Evolutionary conservation across 2,329 filamentous ascomycete species (phyloP).

Genomic region (Penicillium sp.): DNA sequence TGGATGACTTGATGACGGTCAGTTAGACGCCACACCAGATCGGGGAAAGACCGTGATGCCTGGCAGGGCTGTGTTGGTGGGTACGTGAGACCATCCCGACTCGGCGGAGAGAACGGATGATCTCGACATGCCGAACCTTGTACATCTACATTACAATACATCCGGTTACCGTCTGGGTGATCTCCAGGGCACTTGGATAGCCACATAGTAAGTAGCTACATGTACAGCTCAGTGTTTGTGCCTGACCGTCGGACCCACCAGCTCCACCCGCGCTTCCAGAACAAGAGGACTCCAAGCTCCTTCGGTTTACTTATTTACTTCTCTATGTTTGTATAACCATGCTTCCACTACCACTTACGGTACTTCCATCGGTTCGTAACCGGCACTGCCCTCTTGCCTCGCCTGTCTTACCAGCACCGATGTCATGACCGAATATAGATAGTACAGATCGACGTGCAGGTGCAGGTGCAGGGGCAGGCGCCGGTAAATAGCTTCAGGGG

Average conservation of each 20-base stretch:
- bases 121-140: neutral
- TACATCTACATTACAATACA: neutral
- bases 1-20: slow-evolving; percentile 5
- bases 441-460: neutral
- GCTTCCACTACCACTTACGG: neutral
- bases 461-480: neutral
- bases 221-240: neutral
- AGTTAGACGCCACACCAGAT: slow-evolving; percentile 6
- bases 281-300: neutral
- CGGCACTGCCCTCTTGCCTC: neutral
- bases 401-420: neutral
- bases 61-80: slow-evolving; percentile 1
- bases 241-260: neutral
- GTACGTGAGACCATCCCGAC: neutral
- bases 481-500: neutral
- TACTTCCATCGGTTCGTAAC: neutral
- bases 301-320: neutral
- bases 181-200: neutral
- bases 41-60: neutral
- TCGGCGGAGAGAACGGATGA: neutral
- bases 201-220: neutral
- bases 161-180: neutral
- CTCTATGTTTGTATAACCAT: neutral
- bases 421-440: neutral
- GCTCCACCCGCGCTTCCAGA: neutral